Base-by-base conservation (phyloP, 345 rosid species). In the Gossypium mustelinum region DNA sequence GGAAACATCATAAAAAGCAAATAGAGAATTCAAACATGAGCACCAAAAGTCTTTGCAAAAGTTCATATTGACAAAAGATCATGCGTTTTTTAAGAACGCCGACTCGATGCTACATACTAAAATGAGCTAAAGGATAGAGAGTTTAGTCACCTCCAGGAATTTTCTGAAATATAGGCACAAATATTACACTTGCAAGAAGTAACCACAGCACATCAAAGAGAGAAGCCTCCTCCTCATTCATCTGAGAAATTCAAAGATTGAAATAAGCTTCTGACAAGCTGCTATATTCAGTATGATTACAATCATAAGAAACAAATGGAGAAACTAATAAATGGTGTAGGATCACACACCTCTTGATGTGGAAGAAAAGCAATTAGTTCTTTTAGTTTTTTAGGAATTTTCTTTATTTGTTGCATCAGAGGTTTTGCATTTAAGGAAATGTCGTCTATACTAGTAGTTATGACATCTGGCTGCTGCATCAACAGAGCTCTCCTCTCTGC, bases 151-250 rank as follows among this genome's bases (percentile, higher is more conserved):
- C 99, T 91, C 99, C 99, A 63, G 99, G 99, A 84, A 94, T 82
- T 85, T 89, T 94, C 88, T 94, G 99, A 89, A 95, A 92, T 70
- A 90, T 76, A 43, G 99, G 99, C 79, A 95, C 99, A 86, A 95
- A 95, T 79, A 95, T 87, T 76, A 95, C 99, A 77, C 99, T 95
- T 34, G 99, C 99, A 73, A 95, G 92, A 74, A 95, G 90, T 71
- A 95, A 79, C 91, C 96, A 90, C 82, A 95, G 72, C 78, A 95
- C 84, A 79, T 95, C 99, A 78, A 90, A 81, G 62, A 92, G 93
- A 34, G 99, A 95, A 70, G 99, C 97, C 80, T 95, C 99, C 86
- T 95, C 99, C 85, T 87, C 99, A 62, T 95, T 95, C 76, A 95
- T 79, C 99, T 95, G 82, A 51, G 43, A 77, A 81, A 72, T 70